Conservation (phyloP, 345 rosid genomes). For the Rhodamnia argentea region DNA sequence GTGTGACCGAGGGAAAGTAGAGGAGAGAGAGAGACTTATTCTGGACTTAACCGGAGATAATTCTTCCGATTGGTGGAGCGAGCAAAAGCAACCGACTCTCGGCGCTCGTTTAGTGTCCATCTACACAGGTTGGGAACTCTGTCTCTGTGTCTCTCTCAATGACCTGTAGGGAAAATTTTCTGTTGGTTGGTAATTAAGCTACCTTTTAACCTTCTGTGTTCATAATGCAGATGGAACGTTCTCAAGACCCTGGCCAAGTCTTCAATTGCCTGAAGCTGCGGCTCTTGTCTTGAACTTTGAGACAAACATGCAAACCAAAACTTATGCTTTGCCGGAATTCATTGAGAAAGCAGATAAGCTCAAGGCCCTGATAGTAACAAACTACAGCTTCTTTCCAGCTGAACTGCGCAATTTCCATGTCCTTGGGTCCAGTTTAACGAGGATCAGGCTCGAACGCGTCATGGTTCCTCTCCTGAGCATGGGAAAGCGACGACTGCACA, state of each 20-base stretch:
- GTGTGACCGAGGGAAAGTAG: constrained; percentile 9
- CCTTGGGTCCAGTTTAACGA: constrained; percentile 31
- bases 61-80: constrained; percentile 34
- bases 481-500: not conserved
- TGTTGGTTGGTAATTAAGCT: not conserved
- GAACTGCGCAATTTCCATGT: constrained; percentile 24
- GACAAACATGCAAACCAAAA: not conserved
- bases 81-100: constrained; percentile 1
- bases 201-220: too few relatives aligned
- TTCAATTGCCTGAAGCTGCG: constrained; percentile 31
- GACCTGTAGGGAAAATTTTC: not conserved
- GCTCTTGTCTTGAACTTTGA: constrained; percentile 34
- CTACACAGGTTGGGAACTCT: constrained; percentile 20
- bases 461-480: constrained; percentile 7
- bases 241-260: constrained; percentile 25
- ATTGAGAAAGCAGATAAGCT: constrained; percentile 31
- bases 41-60: constrained; percentile 14
- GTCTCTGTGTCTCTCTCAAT: not conserved
- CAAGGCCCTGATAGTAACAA: constrained; percentile 32
- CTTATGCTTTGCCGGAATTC: constrained; percentile 36
- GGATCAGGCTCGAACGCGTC: constrained; percentile 45
- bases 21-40: constrained; percentile 21
- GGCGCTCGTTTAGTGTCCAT: constrained; percentile 31
- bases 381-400: constrained; percentile 18
- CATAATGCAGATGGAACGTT: constrained; percentile 36